Evolutionary conservation across 1,139 yeast genomes (phyloP).

Genomic region (Cylindricascospora bacillispora): DNA sequence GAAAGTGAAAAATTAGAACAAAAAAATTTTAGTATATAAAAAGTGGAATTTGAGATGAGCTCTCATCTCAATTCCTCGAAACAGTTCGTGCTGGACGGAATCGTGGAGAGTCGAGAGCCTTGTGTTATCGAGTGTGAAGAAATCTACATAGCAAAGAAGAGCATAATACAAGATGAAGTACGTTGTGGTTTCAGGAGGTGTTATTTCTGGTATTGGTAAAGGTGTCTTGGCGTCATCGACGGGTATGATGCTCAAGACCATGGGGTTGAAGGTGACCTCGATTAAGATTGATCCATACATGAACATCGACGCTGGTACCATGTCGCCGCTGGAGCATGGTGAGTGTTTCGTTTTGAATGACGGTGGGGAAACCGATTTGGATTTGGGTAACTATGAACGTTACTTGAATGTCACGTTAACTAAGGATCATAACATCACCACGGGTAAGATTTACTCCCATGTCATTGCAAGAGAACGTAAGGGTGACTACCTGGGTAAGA

Average conservation of each 20-base stretch:
- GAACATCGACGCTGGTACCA: slow-evolving; percentile 99
- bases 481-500: slow-evolving; percentile 95
- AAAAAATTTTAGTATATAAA: too few relatives aligned
- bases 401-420: slow-evolving; percentile 89
- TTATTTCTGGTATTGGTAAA: slow-evolving; percentile 96
- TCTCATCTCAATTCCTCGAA: too few relatives aligned
- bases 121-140: too few relatives aligned
- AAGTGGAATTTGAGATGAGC: too few relatives aligned
- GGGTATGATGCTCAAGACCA: slow-evolving; percentile 84
- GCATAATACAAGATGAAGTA: slow-evolving; percentile 82
- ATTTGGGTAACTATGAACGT: slow-evolving; percentile 95
- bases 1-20: too few relatives aligned
- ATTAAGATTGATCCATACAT: slow-evolving; percentile 97
- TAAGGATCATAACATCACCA: slow-evolving; percentile 88
- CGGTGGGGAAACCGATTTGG: slow-evolving; percentile 98
- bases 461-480: slow-evolving; percentile 92
- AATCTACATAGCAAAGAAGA: too few relatives aligned
- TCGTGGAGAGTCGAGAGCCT: too few relatives aligned
- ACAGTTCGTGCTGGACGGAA: too few relatives aligned
- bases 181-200: slow-evolving; percentile 99
- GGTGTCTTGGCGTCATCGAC: slow-evolving; percentile 95
- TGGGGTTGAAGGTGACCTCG: slow-evolving; percentile 90
- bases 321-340: slow-evolving; percentile 98
- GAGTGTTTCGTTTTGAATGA: slow-evolving; percentile 96
- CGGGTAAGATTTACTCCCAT: slow-evolving; percentile 91